Evolutionary conservation across 2,329 filamentous ascomycete species (phyloP), one percentile per base, ranked within the genome.

Genomic region (Fusarium tupiense): DNA sequence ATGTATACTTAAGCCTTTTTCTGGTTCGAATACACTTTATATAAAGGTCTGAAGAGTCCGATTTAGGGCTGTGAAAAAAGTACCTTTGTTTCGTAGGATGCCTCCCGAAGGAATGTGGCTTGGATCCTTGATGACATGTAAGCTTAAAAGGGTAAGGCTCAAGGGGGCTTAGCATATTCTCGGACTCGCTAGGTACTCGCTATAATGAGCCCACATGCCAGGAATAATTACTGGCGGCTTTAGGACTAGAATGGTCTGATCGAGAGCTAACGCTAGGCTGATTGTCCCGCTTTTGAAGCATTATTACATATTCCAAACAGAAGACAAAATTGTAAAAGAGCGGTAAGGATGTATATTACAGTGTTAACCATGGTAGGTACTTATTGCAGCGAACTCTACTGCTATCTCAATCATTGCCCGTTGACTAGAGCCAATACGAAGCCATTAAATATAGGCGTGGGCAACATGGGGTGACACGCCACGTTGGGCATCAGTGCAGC

Each of bases 401-500:
- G 20, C 3, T 10, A 38, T 26, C 3, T 26, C 22, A 2, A 33
- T 43, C 3, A 29, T 4, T 38, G 20, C 24, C 17, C 24, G 8
- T 62, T 46, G 0, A 62, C 49, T n/a, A 62, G 37, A n/a, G 60
- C 49, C 49, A 62, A 43, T 16, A 62, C 31, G 5, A 56, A 62
- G 9, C 49, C 60, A 31, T 46, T 38, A 13, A 56, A 62, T 13
- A 62, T 33, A 1, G 60, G 60, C 22, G 60, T 56, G 35, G 49
- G 49, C 16, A 46, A 16, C 49, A 62, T 56, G 8, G 60, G n/a
- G n/a, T 56, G 60, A 19, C 37, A 62, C 2, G 31, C 60, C 11
- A 62, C 60, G 10, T 35, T 62, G 8, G 78, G 77, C 50, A 80
- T 68, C 10, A 79, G 64, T 13, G 77, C 76, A n/a, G 78, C 77